Conservation (phyloP, 1,284 basidiomycete genomes). For the Moniliophthora roreri region DNA sequence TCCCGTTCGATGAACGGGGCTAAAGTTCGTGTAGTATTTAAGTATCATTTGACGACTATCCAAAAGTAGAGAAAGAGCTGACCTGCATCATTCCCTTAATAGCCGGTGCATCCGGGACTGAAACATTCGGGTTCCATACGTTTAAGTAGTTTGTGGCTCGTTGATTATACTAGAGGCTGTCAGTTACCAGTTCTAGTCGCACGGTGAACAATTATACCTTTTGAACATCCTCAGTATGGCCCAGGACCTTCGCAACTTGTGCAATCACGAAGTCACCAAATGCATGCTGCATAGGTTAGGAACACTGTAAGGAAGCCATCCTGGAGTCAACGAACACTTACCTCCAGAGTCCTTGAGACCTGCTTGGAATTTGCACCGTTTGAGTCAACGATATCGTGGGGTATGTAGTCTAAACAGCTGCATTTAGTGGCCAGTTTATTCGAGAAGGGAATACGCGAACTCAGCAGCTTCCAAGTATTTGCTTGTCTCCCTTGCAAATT, state of each 20-base stretch:
- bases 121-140: constrained; percentile 58
- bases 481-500: constrained; percentile 63
- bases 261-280: constrained; percentile 66
- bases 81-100: constrained; percentile 59
- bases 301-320: too few relatives aligned
- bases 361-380: constrained; percentile 60
- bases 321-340: constrained; percentile 20
- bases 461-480: constrained; percentile 27
- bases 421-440: neutral
- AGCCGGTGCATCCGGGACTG: constrained; percentile 43
- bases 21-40: constrained; percentile 20
- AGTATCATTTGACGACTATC: neutral
- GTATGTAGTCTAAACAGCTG: constrained; percentile 45
- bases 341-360: constrained; percentile 61
- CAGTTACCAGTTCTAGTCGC: neutral
- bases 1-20: constrained; percentile 59
- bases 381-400: constrained; percentile 48
- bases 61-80: constrained; percentile 7
- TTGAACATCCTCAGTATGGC: constrained; percentile 42
- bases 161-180: constrained; percentile 43
- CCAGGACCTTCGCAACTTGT: constrained; percentile 57
- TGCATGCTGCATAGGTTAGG: constrained; percentile 40
- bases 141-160: constrained; percentile 60
- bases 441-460: neutral
- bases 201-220: constrained; percentile 38